Percentiles rank a stretch among this genome's conserved stretches.
These are phyloP conservation scores for Epichloe sibirici DNA, from an alignment of 2,329 filamentous ascomycete genomes.

Conservation along the genomic window DNA sequence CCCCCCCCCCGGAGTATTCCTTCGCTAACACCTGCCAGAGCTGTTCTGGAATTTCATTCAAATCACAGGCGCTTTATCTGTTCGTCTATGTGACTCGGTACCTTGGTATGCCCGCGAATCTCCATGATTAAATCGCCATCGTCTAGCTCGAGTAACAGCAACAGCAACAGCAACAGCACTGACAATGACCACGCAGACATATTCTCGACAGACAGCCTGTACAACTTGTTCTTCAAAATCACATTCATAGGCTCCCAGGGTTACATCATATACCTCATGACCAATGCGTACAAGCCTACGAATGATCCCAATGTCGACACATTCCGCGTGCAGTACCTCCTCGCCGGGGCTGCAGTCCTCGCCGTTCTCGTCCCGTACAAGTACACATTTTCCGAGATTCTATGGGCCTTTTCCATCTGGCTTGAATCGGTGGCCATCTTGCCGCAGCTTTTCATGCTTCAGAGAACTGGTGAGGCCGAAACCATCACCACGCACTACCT, in stretches of 20 bases:
- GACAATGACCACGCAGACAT: constrained; percentile 46
- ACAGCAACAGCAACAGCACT: constrained; percentile 1
- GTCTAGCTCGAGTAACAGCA: not conserved
- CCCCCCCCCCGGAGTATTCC: not conserved
- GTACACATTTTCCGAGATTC: constrained; percentile 73
- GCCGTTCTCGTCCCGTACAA: constrained; percentile 75
- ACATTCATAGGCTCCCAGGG: constrained; percentile 82
- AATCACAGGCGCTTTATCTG: constrained; percentile 91
- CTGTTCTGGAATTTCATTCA: constrained; percentile 96
- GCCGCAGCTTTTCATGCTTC: constrained; percentile 95
- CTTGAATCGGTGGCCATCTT: constrained; percentile 93
- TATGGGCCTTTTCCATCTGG: constrained; percentile 98
- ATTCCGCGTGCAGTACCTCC: constrained; percentile 90
- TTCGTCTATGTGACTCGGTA: constrained; percentile 91
- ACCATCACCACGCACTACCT: constrained; percentile 99
- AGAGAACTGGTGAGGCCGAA: constrained; percentile 93
- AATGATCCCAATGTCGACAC: constrained; percentile 96
- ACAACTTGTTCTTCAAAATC: constrained; percentile 93
- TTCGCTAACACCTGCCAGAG: constrained; percentile 46
- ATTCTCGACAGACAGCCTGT: constrained; percentile 71
- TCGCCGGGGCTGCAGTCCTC: constrained; percentile 67
- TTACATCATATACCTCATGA: constrained; percentile 97
- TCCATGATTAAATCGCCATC: not conserved
- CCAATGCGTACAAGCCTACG: constrained; percentile 92
- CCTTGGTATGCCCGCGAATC: constrained; percentile 46